A percentile compares a stretch with the other conserved stretches of the same genome.
phyloP scores from a whole-genome alignment of 1,284 basidiomycete species.

The Xerocomus minutiporus region DNA sequence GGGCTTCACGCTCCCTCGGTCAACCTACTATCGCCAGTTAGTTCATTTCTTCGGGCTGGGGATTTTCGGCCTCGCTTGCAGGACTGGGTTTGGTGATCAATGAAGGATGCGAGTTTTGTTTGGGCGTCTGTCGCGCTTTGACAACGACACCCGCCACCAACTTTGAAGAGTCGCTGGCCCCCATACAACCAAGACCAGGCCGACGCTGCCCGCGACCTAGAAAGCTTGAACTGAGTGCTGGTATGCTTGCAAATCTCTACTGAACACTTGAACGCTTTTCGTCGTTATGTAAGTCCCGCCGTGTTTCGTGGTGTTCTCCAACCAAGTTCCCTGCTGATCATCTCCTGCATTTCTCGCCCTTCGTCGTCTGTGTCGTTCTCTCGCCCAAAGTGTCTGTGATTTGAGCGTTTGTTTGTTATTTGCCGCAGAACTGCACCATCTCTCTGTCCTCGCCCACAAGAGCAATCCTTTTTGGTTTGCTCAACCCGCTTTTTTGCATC shows the following conservation, averaged over 20 bases:
- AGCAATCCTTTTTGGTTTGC: conserved; percentile 25
- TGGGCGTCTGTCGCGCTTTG: conserved; percentile 26
- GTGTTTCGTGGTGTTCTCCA: conserved; percentile 23
- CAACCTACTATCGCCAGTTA: conserved; percentile 21
- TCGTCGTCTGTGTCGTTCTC: conserved; percentile 11
- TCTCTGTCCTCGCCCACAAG: conserved; percentile 22
- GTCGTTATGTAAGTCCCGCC: conserved; percentile 38
- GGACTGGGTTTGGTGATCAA: conserved; percentile 30
- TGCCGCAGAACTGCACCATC: conserved; percentile 17
- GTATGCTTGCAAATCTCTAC: conserved; percentile 29
- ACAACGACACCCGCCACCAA: conserved; percentile 32
- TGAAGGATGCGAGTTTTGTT: conserved; percentile 30
- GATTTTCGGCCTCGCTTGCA: conserved; percentile 14
- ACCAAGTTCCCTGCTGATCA: conserved; percentile 24
- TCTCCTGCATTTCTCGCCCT: conserved; percentile 10
- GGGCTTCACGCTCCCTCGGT: conserved; percentile 18
- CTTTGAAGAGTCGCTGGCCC: conserved; percentile 27
- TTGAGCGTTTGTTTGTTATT: conserved; percentile 33
- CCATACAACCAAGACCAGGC: conserved; percentile 24
- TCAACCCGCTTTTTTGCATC: conserved; percentile 28
- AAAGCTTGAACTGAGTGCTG: conserved; percentile 33
- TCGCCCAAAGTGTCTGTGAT: conserved; percentile 23
- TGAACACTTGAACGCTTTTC: conserved; percentile 24
- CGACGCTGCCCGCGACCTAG: conserved; percentile 13
- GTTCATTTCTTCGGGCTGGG: conserved; percentile 25